Evolutionary conservation across 306 rosid species (phyloP), one percentile per base, ranked within the genome.

Genomic region (Cicer judaicum): DNA sequence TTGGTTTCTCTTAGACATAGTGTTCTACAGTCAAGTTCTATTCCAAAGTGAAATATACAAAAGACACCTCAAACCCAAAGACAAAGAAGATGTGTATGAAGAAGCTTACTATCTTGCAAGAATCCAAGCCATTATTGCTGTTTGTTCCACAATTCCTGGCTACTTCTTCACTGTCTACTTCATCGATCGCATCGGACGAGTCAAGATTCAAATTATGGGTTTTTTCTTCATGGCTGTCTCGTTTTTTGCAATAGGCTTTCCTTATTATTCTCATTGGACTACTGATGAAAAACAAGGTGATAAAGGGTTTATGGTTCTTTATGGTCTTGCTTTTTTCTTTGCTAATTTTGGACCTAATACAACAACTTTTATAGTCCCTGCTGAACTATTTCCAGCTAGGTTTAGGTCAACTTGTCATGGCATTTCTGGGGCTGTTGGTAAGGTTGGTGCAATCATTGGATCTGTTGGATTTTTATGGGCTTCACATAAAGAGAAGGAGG

Each of bases 271-370:
- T 0, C 60, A 40, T 63, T 92, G 97, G 97, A 68, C 6, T 0
- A 0, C 10, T 0, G 0, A n/a, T 0, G 2, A 42, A 0, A 8
- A 87, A 0, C 0, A 69, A 1, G 3, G 12, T 0, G 41, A 84
- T 3, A 8, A 0, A 0, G 86, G 92, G 0, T 89, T 89, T 76
- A 70, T 92, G 77, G 38, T 85, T 38, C 80, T 89, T 21, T 92
- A 89, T 16, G 86, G 88, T 7, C 89, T 92, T 64, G 85, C 93
- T 6, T 89, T 92, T 73, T 92, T 92, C 86, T 92, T 89, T 64
- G 81, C 96, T 1, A 92, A 92, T 41, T 92, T 92, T 11, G 97
- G 97, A n/a, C 97, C 97, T 13, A 92, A 92, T 81, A 89, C 97
- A n/a, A 92, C 97, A 1, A 89, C 96, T 8, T 92, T 88, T 24